Conservation (phyloP, 257 asterid species). For the Jasminum sambac region DNA sequence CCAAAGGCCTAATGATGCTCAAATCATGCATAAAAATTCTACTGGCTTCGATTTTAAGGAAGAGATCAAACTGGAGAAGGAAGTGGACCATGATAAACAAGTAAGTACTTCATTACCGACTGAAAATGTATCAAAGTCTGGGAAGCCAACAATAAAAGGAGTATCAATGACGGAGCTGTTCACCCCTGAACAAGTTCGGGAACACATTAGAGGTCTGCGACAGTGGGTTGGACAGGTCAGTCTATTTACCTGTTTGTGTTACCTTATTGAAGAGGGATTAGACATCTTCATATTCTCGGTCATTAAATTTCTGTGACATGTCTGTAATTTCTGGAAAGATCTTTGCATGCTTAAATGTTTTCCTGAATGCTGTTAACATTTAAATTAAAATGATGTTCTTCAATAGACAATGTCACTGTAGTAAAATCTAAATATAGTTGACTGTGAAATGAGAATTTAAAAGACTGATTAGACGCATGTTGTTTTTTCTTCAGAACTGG, state of each 20-base stretch:
- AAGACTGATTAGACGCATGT: background rate
- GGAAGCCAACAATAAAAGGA: slow-evolving; percentile 89
- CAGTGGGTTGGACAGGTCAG: slow-evolving; percentile 99
- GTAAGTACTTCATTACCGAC: slow-evolving; percentile 49
- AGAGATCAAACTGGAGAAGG: slow-evolving; percentile 54
- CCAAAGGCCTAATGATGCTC: slow-evolving; percentile 48
- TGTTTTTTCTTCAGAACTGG: background rate
- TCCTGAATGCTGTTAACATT: slow-evolving; percentile 9
- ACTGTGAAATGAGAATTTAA: background rate
- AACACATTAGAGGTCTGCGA: slow-evolving; percentile 83
- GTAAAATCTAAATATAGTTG: background rate
- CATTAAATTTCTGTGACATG: slow-evolving; percentile 7
- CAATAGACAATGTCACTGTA: background rate
- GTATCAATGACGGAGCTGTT: slow-evolving; percentile 92
- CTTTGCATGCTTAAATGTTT: background rate
- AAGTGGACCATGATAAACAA: slow-evolving; percentile 50
- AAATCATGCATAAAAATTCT: slow-evolving; percentile 36
- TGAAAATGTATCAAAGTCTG: slow-evolving; percentile 73
- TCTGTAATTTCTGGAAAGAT: slow-evolving; percentile 2
- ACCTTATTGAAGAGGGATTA: slow-evolving; percentile 15
- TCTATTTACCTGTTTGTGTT: slow-evolving; percentile 15
- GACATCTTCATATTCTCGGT: slow-evolving; percentile 11
- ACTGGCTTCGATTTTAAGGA: slow-evolving; percentile 47
- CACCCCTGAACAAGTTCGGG: slow-evolving; percentile 85
- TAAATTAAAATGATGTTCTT: background rate